Conservation (phyloP, 129 eudicot species). For the Scalesia atractyloides region DNA sequence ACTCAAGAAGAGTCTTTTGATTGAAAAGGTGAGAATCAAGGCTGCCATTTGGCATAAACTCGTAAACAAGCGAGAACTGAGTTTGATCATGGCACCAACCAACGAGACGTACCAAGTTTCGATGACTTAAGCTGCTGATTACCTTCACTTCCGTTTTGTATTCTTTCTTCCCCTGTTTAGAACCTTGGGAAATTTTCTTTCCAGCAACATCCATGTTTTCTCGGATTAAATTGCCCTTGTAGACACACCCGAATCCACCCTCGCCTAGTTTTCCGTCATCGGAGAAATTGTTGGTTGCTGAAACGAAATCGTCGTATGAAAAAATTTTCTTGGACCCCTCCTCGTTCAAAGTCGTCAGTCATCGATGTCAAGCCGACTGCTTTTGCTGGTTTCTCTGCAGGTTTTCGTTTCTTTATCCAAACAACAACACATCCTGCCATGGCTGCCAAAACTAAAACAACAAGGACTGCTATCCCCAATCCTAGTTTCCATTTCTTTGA, state of each 20-base stretch:
- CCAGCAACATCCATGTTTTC: slow-evolving; percentile 48
- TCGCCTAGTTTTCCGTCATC: slow-evolving; percentile 48
- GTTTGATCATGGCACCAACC: slow-evolving; percentile 75
- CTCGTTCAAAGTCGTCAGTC: slow-evolving; percentile 48
- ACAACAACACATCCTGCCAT: slow-evolving; percentile 3
- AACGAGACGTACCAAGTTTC: slow-evolving; percentile 57
- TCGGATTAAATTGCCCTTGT: slow-evolving; percentile 41
- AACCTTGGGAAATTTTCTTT: slow-evolving; percentile 56
- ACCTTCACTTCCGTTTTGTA: slow-evolving; percentile 59
- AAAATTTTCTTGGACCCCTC: slow-evolving; percentile 60
- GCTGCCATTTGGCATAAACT: slow-evolving; percentile 67
- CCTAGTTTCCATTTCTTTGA: slow-evolving; percentile 26
- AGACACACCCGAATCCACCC: slow-evolving; percentile 69
- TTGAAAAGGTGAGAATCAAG: slow-evolving; percentile 55
- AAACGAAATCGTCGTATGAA: slow-evolving; percentile 44
- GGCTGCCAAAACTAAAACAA: slow-evolving; percentile 7
- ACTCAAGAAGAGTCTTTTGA: slow-evolving; percentile 38
- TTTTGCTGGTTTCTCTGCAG: slow-evolving; percentile 7
- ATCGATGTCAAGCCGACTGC: slow-evolving; percentile 32
- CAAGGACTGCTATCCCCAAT: slow-evolving; percentile 27
- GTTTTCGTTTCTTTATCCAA: slow-evolving; percentile 17
- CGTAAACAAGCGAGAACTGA: slow-evolving; percentile 58
- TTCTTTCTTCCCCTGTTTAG: slow-evolving; percentile 64
- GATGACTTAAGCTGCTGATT: slow-evolving; percentile 56
- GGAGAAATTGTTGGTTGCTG: slow-evolving; percentile 52